Evolutionary conservation across 805 yeast species (phyloP).

Genomic region (Yamadazyma olivae): DNA sequence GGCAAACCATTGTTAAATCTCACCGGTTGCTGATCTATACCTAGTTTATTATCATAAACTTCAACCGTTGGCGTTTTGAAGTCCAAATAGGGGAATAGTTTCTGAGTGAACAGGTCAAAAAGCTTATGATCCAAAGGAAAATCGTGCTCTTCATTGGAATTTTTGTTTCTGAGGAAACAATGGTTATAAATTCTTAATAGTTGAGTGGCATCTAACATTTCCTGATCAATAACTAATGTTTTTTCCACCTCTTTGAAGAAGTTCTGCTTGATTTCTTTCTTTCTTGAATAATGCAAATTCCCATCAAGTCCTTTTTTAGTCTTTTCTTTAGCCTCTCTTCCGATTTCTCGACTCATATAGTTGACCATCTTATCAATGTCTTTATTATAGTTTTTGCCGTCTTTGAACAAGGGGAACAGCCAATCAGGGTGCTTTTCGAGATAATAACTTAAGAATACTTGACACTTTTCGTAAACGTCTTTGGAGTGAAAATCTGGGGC

Average conservation of each 20-base stretch:
- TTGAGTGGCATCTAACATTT: constrained; percentile 31
- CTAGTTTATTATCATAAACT: constrained; percentile 9
- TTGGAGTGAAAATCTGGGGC: constrained; percentile 7
- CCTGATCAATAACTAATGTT: constrained; percentile 17
- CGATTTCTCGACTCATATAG: constrained; percentile 7
- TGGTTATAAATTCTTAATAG: constrained; percentile 27
- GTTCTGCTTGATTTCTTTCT: constrained; percentile 15
- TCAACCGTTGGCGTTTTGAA: constrained; percentile 21
- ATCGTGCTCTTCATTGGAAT: not conserved
- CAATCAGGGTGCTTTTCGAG: constrained; percentile 19
- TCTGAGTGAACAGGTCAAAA: constrained; percentile 16
- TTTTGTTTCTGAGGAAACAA: constrained; percentile 17
- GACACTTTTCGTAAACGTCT: constrained; percentile 21
- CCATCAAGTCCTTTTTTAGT: not conserved
- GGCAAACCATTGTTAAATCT: constrained; percentile 15
- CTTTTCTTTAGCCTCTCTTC: constrained; percentile 1
- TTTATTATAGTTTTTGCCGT: constrained; percentile 9
- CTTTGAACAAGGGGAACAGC: constrained; percentile 14
- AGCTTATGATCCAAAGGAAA: constrained; percentile 4
- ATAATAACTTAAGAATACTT: constrained; percentile 21
- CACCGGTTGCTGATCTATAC: constrained; percentile 2
- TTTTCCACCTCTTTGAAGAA: constrained; percentile 14
- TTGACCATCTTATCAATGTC: constrained; percentile 13
- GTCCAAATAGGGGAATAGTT: constrained; percentile 27
- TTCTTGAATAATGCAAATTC: constrained; percentile 10